These are phyloP conservation scores for Hebeloma cylindrosporum DNA, from an alignment of 768 basidiomycete species.

Conservation along the genomic window DNA sequence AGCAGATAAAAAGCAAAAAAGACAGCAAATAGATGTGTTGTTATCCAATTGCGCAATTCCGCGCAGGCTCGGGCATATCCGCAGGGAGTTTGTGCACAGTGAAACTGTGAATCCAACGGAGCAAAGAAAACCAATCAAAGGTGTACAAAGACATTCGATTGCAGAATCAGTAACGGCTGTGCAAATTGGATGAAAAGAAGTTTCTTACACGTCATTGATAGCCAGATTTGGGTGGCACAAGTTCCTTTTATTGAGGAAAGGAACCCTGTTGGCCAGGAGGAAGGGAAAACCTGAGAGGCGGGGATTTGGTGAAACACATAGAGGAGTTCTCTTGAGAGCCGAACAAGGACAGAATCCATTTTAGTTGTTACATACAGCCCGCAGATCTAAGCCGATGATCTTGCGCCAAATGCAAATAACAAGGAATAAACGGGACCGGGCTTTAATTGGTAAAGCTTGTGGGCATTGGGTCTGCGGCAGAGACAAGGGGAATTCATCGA, in stretches of 20 bases:
- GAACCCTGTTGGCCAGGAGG: conserved; percentile 17
- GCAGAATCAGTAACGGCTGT: conserved; percentile 11
- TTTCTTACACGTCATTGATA: conserved; percentile 21
- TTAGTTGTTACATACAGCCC: conserved; percentile 9
- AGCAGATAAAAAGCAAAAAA: conserved; percentile 33
- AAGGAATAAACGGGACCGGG: conserved; percentile 20
- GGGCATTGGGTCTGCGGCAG: conserved; percentile 11
- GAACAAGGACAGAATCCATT: conserved; percentile 14
- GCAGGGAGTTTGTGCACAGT: background rate
- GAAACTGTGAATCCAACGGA: background rate
- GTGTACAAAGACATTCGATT: conserved; percentile 8
- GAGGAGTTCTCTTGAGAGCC: conserved; percentile 1
- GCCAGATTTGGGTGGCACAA: conserved; percentile 9
- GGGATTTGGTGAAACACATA: conserved; percentile 12
- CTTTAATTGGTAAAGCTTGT: conserved; percentile 6
- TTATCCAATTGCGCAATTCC: background rate
- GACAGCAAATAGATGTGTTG: conserved; percentile 31
- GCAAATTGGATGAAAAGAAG: conserved; percentile 20
- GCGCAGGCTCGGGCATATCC: background rate
- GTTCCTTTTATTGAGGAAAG: conserved; percentile 13
- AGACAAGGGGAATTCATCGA: conserved; percentile 30
- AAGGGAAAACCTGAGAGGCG: conserved; percentile 8
- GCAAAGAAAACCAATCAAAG: conserved; percentile 5
- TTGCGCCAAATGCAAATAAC: too few relatives aligned
- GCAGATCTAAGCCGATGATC: conserved; percentile 20